phyloP scores from a whole-genome alignment of 177 flowering plant genomes.

The Vitis hybrid region DNA sequence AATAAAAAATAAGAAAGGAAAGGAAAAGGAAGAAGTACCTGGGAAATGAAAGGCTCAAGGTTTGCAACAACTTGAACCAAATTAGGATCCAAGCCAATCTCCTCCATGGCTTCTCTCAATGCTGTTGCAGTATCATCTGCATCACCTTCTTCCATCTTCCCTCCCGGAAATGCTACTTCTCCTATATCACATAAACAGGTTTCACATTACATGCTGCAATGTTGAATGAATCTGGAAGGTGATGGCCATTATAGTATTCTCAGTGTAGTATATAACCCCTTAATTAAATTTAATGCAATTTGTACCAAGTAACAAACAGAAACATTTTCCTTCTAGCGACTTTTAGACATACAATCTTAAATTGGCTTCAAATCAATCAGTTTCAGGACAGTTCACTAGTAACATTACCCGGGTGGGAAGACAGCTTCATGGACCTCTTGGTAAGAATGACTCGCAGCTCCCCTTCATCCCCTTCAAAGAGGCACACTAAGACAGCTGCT shows the following conservation, averaged over 20 bases:
- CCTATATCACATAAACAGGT: conserved; percentile 19
- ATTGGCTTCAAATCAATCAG: too few relatives aligned
- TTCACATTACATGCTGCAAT: too few relatives aligned
- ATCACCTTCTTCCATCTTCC: conserved; percentile 48
- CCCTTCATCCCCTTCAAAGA: conserved; percentile 34
- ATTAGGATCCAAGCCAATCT: conserved; percentile 45
- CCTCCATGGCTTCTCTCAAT: conserved; percentile 50
- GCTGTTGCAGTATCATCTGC: conserved; percentile 46
- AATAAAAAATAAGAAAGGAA: too few relatives aligned
- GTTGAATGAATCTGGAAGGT: too few relatives aligned
- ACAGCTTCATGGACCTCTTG: conserved; percentile 35
- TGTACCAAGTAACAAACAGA: too few relatives aligned
- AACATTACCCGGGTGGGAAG: conserved; percentile 42
- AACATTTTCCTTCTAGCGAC: too few relatives aligned
- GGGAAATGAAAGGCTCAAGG: conserved; percentile 36
- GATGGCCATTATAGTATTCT: too few relatives aligned
- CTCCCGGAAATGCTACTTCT: conserved; percentile 54
- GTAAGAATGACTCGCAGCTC: conserved; percentile 53
- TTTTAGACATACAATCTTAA: too few relatives aligned
- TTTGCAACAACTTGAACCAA: conserved; percentile 33
- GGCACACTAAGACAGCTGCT: conserved; percentile 51
- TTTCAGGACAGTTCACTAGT: neutral
- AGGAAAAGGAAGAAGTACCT: conserved; percentile 18
- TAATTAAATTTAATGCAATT: too few relatives aligned
- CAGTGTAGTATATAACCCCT: too few relatives aligned